Evolutionary conservation across 805 yeast species (phyloP).

Genomic region (Priceomyces melissophilus): DNA sequence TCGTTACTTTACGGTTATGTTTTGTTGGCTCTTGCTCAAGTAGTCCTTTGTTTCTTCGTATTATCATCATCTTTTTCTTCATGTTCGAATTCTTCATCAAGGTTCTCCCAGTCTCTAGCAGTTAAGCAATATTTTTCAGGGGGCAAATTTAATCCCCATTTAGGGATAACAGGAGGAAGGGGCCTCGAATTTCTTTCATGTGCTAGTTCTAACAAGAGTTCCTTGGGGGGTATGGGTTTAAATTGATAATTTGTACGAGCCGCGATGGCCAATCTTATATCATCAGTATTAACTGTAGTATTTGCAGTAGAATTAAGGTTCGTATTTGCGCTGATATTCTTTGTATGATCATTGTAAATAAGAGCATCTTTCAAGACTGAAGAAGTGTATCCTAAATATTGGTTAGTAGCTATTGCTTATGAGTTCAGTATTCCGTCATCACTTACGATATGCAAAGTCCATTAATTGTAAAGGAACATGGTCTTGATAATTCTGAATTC

Average conservation of each 20-base stretch:
- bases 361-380: slow-evolving; percentile 87
- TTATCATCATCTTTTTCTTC: slow-evolving; percentile 10
- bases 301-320: slow-evolving; percentile 35
- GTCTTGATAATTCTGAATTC: slow-evolving; percentile 88
- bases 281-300: slow-evolving; percentile 74
- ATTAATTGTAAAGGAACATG: slow-evolving; percentile 92
- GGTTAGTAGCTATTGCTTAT: slow-evolving; percentile 5
- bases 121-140: slow-evolving; percentile 97
- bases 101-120: slow-evolving; percentile 65
- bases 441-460: slow-evolving; percentile 85
- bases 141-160: slow-evolving; percentile 90
- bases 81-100: slow-evolving; percentile 21
- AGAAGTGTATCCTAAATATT: slow-evolving; percentile 60
- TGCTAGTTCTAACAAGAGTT: slow-evolving; percentile 83
- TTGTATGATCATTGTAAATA: slow-evolving; percentile 80
- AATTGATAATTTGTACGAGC: slow-evolving; percentile 95
- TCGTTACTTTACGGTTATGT: too few relatives aligned
- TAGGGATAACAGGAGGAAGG: slow-evolving; percentile 85
- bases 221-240: slow-evolving; percentile 92
- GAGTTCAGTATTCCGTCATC: background rate
- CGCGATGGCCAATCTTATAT: slow-evolving; percentile 85
- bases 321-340: slow-evolving; percentile 30
- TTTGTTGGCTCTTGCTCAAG: too few relatives aligned
- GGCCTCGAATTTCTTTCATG: slow-evolving; percentile 87
- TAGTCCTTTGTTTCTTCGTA: background rate